A percentile compares a stretch with the other conserved stretches of the same genome.
Evolutionary conservation across 2,329 filamentous ascomycete genomes (phyloP).

Genomic region (Lizonia empirigonia): DNA sequence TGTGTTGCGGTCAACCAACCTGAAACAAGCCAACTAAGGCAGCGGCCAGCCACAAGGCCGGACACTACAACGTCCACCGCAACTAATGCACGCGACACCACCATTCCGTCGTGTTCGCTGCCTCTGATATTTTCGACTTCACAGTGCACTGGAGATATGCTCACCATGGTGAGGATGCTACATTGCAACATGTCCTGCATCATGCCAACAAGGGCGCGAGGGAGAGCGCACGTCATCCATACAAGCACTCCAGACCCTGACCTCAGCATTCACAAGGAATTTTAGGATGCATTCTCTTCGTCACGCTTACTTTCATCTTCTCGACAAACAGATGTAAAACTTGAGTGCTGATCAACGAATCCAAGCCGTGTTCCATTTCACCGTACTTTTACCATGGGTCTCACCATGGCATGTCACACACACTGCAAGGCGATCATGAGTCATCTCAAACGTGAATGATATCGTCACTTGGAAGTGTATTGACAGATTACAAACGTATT

Average conservation of each 20-base stretch:
- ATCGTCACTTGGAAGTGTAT: background rate
- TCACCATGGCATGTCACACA: background rate
- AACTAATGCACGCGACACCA: conserved; percentile 2
- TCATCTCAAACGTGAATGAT: too few species aligned
- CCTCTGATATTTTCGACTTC: background rate
- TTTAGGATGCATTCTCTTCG: background rate
- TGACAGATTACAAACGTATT: conserved; percentile 1
- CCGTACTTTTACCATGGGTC: too few species aligned
- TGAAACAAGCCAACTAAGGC: conserved; percentile 11
- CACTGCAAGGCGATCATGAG: too few species aligned
- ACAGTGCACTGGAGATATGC: background rate
- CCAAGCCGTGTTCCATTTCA: background rate
- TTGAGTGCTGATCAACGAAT: background rate
- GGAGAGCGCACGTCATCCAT: conserved; percentile 6
- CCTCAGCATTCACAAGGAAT: background rate
- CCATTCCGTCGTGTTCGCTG: background rate
- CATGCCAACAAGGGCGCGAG: background rate
- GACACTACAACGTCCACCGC: conserved; percentile 4
- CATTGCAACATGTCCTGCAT: conserved; percentile 1
- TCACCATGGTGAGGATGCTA: background rate
- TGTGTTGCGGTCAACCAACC: conserved; percentile 12
- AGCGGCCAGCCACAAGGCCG: background rate
- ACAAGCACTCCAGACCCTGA: background rate
- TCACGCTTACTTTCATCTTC: background rate
- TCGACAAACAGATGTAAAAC: too few species aligned